Base-by-base conservation (phyloP, 2,329 filamentous ascomycete genomes). In the Byssothecium circinans region DNA sequence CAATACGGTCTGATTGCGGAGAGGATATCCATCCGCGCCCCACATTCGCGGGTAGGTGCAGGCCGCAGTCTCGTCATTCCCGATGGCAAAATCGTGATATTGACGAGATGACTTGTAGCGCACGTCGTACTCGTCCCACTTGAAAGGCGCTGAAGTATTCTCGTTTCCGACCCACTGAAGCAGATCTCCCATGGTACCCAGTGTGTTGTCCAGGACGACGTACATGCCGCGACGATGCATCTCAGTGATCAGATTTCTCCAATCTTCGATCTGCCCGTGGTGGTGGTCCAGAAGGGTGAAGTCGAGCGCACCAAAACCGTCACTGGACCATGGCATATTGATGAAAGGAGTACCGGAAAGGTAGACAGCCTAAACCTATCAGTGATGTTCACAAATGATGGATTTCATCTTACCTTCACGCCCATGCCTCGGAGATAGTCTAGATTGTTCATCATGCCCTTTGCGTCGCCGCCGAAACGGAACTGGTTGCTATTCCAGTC, bases 371-470 rank as follows among this genome's bases (percentile, higher is more conserved):
- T 83, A 45, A 12, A 8, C n/a, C 8, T 34, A 29, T 57, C 34
- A 52, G 40, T 30, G 19, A 45, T 23, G 12, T 14, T 53, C 27
- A 20, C 32, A 41, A 41, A 59, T 52, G 19, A 8, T 25, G 5
- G 8, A 35, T 17, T 30, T 7, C 17, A 41, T 25, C n/a, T 14
- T 44, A 79, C 80, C 73, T 81, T 83, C 61, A 85, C 79, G 17
- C 82, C 84, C 77, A 85, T 81, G 49, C 82, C 84, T 51, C 82
- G 78, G 30, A 86, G 70, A 61, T 86, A 86, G 62, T 86, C 83
- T 50, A 86, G 70, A 15, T 80, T 81, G 56, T 85, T 80, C 46
- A 80, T 62, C 40, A 86, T 59, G 12, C 83, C 83, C 46, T 73
- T 69, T 14, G 83, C 69, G 61, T 86, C 83, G 49, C 83, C 83